A percentile compares a stretch with the other conserved stretches of the same genome.
phyloP scores from a whole-genome alignment of 345 rosid species.

The Angophora floribunda region DNA sequence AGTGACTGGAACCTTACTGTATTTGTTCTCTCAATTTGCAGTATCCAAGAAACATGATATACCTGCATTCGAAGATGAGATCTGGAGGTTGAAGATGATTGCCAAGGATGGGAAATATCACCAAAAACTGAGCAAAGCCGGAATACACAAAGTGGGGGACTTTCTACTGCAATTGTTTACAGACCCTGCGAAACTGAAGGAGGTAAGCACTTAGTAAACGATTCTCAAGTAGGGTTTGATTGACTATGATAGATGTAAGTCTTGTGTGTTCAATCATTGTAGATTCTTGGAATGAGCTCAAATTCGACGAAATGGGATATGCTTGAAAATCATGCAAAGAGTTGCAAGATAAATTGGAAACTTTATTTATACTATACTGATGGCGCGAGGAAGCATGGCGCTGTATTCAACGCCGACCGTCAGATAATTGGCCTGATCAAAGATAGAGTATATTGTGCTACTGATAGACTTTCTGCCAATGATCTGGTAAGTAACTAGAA shows the following conservation, averaged over 20 bases:
- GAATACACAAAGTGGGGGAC: constrained; percentile 70
- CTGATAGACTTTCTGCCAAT: background rate
- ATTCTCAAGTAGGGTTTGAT: background rate
- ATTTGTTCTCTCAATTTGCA: background rate
- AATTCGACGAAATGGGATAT: background rate
- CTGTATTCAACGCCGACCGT: background rate
- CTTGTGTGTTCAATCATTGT: background rate
- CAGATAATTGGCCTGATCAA: background rate
- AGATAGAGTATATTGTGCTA: background rate
- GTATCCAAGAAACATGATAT: constrained; percentile 96
- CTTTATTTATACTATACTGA: background rate
- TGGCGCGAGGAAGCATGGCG: background rate
- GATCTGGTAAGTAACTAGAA: background rate
- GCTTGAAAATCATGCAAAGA: background rate
- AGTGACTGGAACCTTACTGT: background rate
- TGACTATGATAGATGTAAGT: background rate
- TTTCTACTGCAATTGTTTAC: constrained; percentile 67
- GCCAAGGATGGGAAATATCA: constrained; percentile 95
- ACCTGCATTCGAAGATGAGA: constrained; percentile 73
- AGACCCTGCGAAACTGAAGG: constrained; percentile 61
- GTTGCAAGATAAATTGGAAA: background rate
- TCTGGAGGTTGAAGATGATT: constrained; percentile 93
- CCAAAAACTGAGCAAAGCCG: constrained; percentile 73
- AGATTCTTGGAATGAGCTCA: background rate
- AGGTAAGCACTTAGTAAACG: constrained; percentile 24